phyloP scores from a whole-genome alignment of 371 early-diverging fungal genomes.

The Gilbertella persicaria region DNA sequence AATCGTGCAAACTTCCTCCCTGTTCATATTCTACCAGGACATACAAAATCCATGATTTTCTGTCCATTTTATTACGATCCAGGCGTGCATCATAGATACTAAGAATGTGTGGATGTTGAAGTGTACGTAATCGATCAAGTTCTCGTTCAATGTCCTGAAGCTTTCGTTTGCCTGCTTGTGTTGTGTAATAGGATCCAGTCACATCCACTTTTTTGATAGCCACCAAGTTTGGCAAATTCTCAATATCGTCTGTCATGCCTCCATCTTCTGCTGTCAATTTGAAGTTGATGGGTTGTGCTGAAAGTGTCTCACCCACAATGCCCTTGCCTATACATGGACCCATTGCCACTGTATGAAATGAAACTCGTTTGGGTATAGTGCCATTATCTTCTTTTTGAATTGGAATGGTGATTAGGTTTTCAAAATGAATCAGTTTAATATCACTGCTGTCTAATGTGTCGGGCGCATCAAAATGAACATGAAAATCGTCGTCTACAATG shows the following conservation, averaged over 20 bases:
- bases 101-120: slow-evolving; percentile 57
- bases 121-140: slow-evolving; percentile 54
- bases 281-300: slow-evolving; percentile 43
- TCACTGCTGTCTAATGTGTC: slow-evolving; percentile 36
- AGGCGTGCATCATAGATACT: slow-evolving; percentile 59
- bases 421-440: slow-evolving; percentile 49
- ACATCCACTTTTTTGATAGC: slow-evolving; percentile 42
- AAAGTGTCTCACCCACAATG: slow-evolving; percentile 37
- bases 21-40: slow-evolving; percentile 58
- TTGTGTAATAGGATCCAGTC: slow-evolving; percentile 44
- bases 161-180: slow-evolving; percentile 58
- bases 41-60: slow-evolving; percentile 53
- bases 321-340: slow-evolving; percentile 47
- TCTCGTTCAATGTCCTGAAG: slow-evolving; percentile 65
- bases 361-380: slow-evolving; percentile 24
- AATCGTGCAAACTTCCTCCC: slow-evolving; percentile 47
- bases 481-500: slow-evolving; percentile 34
- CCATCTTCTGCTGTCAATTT: slow-evolving; percentile 19
- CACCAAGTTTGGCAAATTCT: slow-evolving; percentile 34
- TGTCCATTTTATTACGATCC: slow-evolving; percentile 35
- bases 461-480: slow-evolving; percentile 15
- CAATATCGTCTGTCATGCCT: slow-evolving; percentile 21
- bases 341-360: slow-evolving; percentile 44
- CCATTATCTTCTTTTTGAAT: slow-evolving; percentile 45
- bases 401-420: slow-evolving; percentile 49